phyloP scores from a whole-genome alignment of 257 asterid species.

The Thymus quinquecostatus region DNA sequence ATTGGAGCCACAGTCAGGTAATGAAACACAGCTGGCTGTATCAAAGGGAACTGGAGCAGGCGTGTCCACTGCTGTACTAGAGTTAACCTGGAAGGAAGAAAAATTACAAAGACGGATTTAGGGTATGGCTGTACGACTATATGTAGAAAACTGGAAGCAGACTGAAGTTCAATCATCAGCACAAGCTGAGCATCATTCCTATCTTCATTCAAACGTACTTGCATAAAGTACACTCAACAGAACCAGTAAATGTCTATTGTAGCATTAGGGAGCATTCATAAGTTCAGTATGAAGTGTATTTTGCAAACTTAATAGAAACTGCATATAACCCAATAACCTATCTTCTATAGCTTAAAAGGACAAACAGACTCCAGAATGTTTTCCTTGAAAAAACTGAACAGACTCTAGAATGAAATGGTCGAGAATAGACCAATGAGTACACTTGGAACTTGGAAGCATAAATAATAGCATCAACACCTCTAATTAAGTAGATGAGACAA shows the following conservation, averaged over 20 bases:
- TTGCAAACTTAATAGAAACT: conserved; percentile 3
- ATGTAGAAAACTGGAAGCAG: conserved; percentile 16
- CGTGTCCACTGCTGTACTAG: conserved; percentile 45
- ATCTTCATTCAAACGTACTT: conserved; percentile 9
- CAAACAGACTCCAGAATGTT: neutral
- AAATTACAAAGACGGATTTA: conserved; percentile 8
- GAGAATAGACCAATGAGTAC: conserved; percentile 21
- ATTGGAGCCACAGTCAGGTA: conserved; percentile 47
- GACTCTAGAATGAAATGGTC: conserved; percentile 4
- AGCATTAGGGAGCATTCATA: neutral
- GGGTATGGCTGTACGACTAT: conserved; percentile 12
- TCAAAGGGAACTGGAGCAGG: conserved; percentile 51
- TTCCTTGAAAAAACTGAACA: neutral
- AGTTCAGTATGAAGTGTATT: conserved; percentile 9
- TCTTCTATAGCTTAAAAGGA: conserved; percentile 15
- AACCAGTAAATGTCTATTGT: conserved; percentile 14
- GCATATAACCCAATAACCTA: neutral
- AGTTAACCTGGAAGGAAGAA: conserved; percentile 50
- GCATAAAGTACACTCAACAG: conserved; percentile 14
- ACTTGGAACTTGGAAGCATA: neutral
- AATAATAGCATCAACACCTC: neutral
- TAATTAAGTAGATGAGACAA: neutral
- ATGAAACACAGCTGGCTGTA: conserved; percentile 49
- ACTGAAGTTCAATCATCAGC: conserved; percentile 30
- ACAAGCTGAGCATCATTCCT: conserved; percentile 20